Base-by-base conservation (phyloP, 2,329 filamentous ascomycete species). In the Penicillium nordicum region DNA sequence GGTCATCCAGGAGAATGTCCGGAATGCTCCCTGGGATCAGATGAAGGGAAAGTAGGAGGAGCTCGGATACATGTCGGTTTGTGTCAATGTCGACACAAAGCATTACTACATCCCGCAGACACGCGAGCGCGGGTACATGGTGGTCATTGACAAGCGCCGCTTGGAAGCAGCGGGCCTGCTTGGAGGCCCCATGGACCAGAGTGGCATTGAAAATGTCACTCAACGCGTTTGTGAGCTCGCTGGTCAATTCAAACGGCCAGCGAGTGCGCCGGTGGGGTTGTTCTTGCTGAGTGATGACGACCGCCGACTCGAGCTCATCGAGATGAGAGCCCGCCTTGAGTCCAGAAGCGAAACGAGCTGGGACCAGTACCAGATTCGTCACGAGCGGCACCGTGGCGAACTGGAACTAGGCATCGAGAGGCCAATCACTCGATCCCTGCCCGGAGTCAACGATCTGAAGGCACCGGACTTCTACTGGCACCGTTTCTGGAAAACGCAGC, bases 41-140 rank as follows among this genome's bases (percentile, higher is more conserved):
- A 80, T 85, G 36, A 71, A 74, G n/a, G 55, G 64, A 0, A 63
- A 73, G 8, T 85, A 80, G 68, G 57, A 73, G 1, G 66, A 72
- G 0, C 78, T 84, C 37, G 82, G 78, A 2, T 93, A 92, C 63
- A 69, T 77, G 2, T 80, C 80, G 0, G 66, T 68, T 0, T 79
- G 77, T 46, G 61, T 78, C 0, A 74, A 73, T 5, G 73, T 88
- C 0, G 88, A 92, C 63, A 88, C 85, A 0, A 91, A 91, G 67
- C 73, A 88, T 3, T 91, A 81, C 63, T 89, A 90, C 57, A 73
- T 92, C 0, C 90, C 90, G 0, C 89, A 93, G 52, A 90, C 87
- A 0, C 78, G 86, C 1, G 72, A 76, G 40, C 78, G 86, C 34
- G 82, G 80, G 1, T 88, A 88, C 64, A 76, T 87, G 60, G 65